A percentile compares a stretch with the other conserved stretches of the same genome.
Conservation (phyloP, 1,284 basidiomycete genomes). For the Ceratobasidium theobromae region DNA sequence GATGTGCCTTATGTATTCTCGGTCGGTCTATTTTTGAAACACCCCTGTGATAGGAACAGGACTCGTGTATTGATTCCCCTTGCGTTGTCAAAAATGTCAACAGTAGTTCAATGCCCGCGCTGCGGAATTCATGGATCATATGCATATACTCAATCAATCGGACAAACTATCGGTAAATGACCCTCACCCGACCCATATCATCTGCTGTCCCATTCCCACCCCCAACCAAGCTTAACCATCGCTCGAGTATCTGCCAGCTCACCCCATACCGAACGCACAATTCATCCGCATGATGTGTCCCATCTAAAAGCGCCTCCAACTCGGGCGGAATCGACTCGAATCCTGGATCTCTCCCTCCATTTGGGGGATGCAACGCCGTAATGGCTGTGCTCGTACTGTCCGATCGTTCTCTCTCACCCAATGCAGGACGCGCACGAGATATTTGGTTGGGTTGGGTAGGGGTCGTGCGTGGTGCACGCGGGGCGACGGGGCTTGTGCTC, state of each 20-base stretch:
- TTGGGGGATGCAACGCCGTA: conserved; percentile 35
- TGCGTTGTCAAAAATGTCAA: no score
- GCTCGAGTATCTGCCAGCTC: conserved; percentile 80
- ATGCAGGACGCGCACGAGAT: background rate
- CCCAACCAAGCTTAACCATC: conserved; percentile 68
- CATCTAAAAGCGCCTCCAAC: conserved; percentile 69
- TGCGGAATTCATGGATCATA: no score
- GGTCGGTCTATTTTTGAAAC: no score
- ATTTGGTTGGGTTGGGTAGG: conserved; percentile 4
- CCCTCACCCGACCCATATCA: conserved; percentile 54
- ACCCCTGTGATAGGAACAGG: no score
- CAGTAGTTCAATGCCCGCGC: no score
- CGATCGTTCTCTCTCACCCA: conserved; percentile 33
- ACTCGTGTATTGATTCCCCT: no score
- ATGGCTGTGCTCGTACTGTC: conserved; percentile 36
- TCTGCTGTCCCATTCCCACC: conserved; percentile 48
- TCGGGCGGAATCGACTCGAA: conserved; percentile 46
- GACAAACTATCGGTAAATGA: conserved; percentile 49
- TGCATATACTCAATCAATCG: no score
- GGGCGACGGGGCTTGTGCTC: conserved; percentile 35
- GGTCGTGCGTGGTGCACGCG: conserved; percentile 35
- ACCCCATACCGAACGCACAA: conserved; percentile 79
- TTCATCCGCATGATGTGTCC: conserved; percentile 90
- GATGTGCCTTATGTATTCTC: background rate
- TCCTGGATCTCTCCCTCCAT: conserved; percentile 34